Evolutionary conservation across 805 yeast species (phyloP).

Genomic region (Ogataea sp.): DNA sequence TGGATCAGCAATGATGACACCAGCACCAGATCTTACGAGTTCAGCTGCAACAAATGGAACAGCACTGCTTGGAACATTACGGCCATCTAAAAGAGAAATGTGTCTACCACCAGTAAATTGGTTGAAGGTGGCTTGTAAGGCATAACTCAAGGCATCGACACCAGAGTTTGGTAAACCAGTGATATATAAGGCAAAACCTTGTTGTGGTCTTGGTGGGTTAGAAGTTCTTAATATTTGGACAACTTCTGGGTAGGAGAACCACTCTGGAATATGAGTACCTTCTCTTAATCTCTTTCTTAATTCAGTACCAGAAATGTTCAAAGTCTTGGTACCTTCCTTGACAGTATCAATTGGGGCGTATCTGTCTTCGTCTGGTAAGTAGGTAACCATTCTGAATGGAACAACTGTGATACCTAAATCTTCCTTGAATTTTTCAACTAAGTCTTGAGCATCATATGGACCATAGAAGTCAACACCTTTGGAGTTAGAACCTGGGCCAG

Average conservation of each 20-base stretch:
- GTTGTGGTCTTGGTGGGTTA: conserved; percentile 84
- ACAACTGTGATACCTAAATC: conserved; percentile 88
- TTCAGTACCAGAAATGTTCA: conserved; percentile 88
- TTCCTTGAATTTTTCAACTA: conserved; percentile 65
- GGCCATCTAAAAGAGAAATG: conserved; percentile 45
- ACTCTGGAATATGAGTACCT: conserved; percentile 85
- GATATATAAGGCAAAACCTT: conserved; percentile 78
- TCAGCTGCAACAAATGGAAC: conserved; percentile 65
- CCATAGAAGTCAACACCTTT: conserved; percentile 93
- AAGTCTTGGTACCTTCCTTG: conserved; percentile 68
- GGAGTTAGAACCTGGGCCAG: conserved; percentile 89
- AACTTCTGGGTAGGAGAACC: conserved; percentile 97
- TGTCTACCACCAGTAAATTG: conserved; percentile 84
- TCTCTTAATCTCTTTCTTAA: conserved; percentile 79
- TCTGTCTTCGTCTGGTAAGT: conserved; percentile 89
- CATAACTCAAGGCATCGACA: conserved; percentile 62
- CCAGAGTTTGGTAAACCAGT: conserved; percentile 54
- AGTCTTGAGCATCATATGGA: conserved; percentile 91
- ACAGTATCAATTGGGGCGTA: conserved; percentile 94
- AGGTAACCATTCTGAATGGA: conserved; percentile 95
- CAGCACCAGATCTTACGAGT: conserved; percentile 84
- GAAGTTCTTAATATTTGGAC: conserved; percentile 85
- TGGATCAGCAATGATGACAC: conserved; percentile 63
- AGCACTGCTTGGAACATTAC: conserved; percentile 23
- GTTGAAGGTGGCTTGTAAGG: conserved; percentile 83